phyloP scores from a whole-genome alignment of 345 rosid species.

The Brassica rapa region DNA sequence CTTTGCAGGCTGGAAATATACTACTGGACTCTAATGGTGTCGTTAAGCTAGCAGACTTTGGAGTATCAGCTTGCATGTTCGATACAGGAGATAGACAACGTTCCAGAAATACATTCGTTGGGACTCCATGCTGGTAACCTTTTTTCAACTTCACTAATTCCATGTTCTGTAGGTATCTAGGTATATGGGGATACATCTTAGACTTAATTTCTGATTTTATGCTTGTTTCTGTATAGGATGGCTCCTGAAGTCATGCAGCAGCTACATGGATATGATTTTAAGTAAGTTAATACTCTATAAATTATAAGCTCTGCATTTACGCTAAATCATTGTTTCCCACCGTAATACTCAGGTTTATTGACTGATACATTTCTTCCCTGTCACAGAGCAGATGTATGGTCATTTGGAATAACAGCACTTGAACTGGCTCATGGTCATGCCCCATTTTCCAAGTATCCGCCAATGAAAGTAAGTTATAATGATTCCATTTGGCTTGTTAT shows the following conservation, averaged over 20 bases:
- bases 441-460: slow-evolving; percentile 98
- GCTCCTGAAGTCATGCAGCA: slow-evolving; percentile 99
- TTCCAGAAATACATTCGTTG: slow-evolving; percentile 95
- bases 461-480: slow-evolving; percentile 77
- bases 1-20: slow-evolving; percentile 89
- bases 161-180: slow-evolving; percentile 19
- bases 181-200: neutral
- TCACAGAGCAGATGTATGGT: slow-evolving; percentile 97
- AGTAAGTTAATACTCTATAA: slow-evolving; percentile 58
- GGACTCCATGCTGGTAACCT: slow-evolving; percentile 96
- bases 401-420: slow-evolving; percentile 97
- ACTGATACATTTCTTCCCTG: slow-evolving; percentile 36
- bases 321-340: slow-evolving; percentile 7
- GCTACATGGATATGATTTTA: slow-evolving; percentile 98
- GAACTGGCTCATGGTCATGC: slow-evolving; percentile 99
- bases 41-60: slow-evolving; percentile 94
- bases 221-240: slow-evolving; percentile 65
- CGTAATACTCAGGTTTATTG: slow-evolving; percentile 1
- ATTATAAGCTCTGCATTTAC: slow-evolving; percentile 15
- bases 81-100: slow-evolving; percentile 98
- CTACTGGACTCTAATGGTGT: slow-evolving; percentile 76
- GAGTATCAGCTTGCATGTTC: slow-evolving; percentile 99
- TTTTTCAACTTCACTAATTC: slow-evolving; percentile 15
- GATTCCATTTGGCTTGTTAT: slow-evolving; percentile 16
- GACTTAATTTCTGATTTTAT: slow-evolving; percentile 19